Percentiles rank a stretch among this genome's conserved stretches.
Conservation (phyloP, 495 filamentous ascomycete species). For the Aspergillus baeticus region DNA sequence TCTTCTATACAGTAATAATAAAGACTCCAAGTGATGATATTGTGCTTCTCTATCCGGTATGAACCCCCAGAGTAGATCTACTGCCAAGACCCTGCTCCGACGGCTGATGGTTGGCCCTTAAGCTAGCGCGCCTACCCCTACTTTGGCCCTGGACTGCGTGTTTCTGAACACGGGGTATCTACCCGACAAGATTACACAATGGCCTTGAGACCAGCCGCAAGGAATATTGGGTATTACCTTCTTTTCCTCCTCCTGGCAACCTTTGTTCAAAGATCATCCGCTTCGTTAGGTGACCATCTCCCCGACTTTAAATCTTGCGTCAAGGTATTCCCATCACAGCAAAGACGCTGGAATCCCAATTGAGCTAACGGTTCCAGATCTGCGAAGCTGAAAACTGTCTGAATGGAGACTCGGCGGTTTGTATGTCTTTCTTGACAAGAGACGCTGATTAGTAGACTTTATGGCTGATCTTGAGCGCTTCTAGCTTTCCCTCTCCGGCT, state of each 20-base stretch:
- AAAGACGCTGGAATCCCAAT: neutral
- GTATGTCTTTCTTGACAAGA: slow-evolving; percentile 33
- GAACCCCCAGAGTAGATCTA: slow-evolving; percentile 2
- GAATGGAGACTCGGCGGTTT: slow-evolving; percentile 43
- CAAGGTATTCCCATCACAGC: slow-evolving; percentile 51
- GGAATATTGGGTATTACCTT: slow-evolving; percentile 24
- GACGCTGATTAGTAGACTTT: neutral
- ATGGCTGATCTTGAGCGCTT: slow-evolving; percentile 14
- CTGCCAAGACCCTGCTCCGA: slow-evolving; percentile 6
- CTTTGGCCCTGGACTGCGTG: too few species aligned
- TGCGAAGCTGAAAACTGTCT: slow-evolving; percentile 81
- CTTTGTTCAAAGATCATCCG: slow-evolving; percentile 51
- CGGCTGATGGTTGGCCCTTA: neutral
- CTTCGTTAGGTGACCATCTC: slow-evolving; percentile 81
- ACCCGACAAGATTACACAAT: slow-evolving; percentile 25
- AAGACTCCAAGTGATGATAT: too few species aligned
- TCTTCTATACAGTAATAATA: too few species aligned
- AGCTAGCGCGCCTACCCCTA: neutral
- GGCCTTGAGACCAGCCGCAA: slow-evolving; percentile 24
- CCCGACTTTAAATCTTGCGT: slow-evolving; percentile 91
- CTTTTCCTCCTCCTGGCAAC: slow-evolving; percentile 41
- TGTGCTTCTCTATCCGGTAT: neutral
- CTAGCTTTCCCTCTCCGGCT: slow-evolving; percentile 50
- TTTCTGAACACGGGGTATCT: neutral
- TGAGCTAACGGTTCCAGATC: slow-evolving; percentile 51